Conservation (phyloP, 2,329 filamentous ascomycete genomes). For the Ophiostoma novo-ulmi region DNA sequence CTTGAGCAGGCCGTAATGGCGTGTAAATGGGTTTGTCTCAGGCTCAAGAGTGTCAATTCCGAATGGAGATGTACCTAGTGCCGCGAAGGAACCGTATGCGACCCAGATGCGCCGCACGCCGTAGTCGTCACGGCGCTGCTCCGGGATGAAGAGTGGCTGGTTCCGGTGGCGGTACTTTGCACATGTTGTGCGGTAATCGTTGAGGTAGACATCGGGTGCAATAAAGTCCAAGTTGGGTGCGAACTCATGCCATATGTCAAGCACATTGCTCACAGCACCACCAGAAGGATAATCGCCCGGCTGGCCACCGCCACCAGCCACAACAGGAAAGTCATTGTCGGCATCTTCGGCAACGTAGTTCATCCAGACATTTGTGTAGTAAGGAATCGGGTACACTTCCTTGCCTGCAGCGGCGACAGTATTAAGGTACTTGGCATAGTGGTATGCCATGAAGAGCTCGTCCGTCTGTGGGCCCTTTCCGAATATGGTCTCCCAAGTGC, state of each 20-base stretch:
- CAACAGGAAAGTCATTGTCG: conserved; percentile 11
- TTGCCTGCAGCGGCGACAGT: conserved; percentile 37
- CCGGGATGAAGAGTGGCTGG: conserved; percentile 48
- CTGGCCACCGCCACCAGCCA: conserved; percentile 30
- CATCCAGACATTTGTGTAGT: conserved; percentile 38
- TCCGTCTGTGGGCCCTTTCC: conserved; percentile 32
- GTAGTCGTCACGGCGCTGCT: conserved; percentile 46
- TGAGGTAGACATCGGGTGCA: conserved; percentile 42
- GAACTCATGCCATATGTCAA: conserved; percentile 43
- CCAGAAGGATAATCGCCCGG: conserved; percentile 44
- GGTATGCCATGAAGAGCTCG: conserved; percentile 38
- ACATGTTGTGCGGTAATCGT: conserved; percentile 36
- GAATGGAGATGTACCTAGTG: conserved; percentile 36
- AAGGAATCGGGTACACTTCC: conserved; percentile 33
- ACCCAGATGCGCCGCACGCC: conserved; percentile 41
- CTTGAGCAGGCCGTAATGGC: conserved; percentile 33
- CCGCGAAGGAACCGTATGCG: conserved; percentile 31
- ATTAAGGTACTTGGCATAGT: conserved; percentile 34
- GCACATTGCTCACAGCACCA: conserved; percentile 38
- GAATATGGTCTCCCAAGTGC: conserved; percentile 32
- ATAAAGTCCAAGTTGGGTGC: conserved; percentile 44
- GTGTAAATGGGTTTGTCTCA: conserved; percentile 27
- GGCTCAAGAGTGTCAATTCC: conserved; percentile 32
- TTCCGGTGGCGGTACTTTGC: conserved; percentile 16
- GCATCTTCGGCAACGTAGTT: conserved; percentile 31